phyloP scores from a whole-genome alignment of 805 yeast species.

The Lachancea kluyveri region DNA sequence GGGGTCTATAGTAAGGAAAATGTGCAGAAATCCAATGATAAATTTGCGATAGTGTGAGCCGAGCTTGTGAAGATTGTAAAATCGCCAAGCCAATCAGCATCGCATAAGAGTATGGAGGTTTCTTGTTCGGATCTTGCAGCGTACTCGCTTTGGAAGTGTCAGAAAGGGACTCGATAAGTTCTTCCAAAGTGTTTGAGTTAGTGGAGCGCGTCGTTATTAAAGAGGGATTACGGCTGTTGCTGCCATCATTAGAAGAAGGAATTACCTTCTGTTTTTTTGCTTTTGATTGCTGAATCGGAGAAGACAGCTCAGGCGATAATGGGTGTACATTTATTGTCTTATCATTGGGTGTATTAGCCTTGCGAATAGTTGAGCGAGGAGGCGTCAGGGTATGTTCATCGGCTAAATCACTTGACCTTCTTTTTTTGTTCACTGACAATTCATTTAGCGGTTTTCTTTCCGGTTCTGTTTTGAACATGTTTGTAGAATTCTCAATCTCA shows the following conservation, averaged over 20 bases:
- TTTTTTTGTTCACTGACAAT: slow-evolving; percentile 3
- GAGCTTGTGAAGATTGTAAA: slow-evolving; percentile 65
- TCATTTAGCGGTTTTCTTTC: slow-evolving; percentile 5
- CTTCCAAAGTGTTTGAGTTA: slow-evolving; percentile 26
- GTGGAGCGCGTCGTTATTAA: slow-evolving; percentile 21
- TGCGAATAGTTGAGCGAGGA: slow-evolving; percentile 24
- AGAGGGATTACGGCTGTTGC: slow-evolving; percentile 4
- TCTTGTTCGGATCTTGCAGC: slow-evolving; percentile 28
- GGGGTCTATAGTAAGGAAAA: slow-evolving; percentile 73
- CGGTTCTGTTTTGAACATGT: not conserved
- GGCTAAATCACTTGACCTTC: slow-evolving; percentile 1
- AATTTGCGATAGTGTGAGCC: slow-evolving; percentile 75
- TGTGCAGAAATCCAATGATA: slow-evolving; percentile 88
- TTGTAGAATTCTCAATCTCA: too few species aligned
- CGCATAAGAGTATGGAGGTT: slow-evolving; percentile 95
- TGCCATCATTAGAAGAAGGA: slow-evolving; percentile 23
- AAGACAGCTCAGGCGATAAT: slow-evolving; percentile 28
- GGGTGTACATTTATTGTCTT: slow-evolving; percentile 13
- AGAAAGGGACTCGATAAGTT: slow-evolving; percentile 21
- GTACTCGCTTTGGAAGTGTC: slow-evolving; percentile 7
- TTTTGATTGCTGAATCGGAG: slow-evolving; percentile 26
- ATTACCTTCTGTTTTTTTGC: slow-evolving; percentile 26
- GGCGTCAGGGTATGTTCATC: slow-evolving; percentile 13
- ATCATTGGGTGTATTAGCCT: slow-evolving; percentile 7
- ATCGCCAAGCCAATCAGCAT: slow-evolving; percentile 91